phyloP scores from a whole-genome alignment of 768 basidiomycete genomes.

The Lentinula raphanica region DNA sequence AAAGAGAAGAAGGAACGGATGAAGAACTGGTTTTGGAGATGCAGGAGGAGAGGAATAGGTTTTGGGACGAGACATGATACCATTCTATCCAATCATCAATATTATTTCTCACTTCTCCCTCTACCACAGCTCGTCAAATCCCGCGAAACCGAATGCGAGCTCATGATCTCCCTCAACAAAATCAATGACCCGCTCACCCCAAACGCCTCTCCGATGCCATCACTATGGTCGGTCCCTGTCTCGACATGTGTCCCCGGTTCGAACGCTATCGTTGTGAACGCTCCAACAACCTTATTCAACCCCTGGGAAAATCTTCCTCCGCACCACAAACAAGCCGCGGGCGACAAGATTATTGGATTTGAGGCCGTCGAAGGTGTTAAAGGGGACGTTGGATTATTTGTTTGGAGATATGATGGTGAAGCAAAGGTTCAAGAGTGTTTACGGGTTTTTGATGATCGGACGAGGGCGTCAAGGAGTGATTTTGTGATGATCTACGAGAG shows the following conservation, averaged over 20 bases:
- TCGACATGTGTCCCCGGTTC: conserved; percentile 92
- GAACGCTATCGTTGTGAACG: conserved; percentile 88
- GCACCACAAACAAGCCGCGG: conserved; percentile 47
- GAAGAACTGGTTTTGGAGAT: conserved; percentile 53
- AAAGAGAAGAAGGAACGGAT: not conserved
- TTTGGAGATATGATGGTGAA: conserved; percentile 75
- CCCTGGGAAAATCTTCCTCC: conserved; percentile 75
- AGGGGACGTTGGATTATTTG: conserved; percentile 89
- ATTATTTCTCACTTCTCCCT: not conserved
- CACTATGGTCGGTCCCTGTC: conserved; percentile 87
- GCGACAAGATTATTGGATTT: conserved; percentile 81
- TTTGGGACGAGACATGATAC: conserved; percentile 72
- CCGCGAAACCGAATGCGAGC: conserved; percentile 66
- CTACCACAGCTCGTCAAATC: conserved; percentile 58
- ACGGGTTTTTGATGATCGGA: conserved; percentile 87
- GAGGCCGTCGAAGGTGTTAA: conserved; percentile 79
- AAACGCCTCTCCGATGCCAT: conserved; percentile 86
- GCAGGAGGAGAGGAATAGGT: conserved; percentile 59
- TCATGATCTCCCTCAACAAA: conserved; percentile 74
- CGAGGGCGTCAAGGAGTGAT: conserved; percentile 85
- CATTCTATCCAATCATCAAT: conserved; percentile 4
- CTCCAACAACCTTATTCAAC: conserved; percentile 82
- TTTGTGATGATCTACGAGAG: conserved; percentile 90
- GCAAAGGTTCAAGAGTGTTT: conserved; percentile 64
- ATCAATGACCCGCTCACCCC: conserved; percentile 81